Percentiles rank a stretch among this genome's conserved stretches.
Evolutionary conservation across 345 rosid genomes (phyloP).

Genomic region (Pugionium cornutum): DNA sequence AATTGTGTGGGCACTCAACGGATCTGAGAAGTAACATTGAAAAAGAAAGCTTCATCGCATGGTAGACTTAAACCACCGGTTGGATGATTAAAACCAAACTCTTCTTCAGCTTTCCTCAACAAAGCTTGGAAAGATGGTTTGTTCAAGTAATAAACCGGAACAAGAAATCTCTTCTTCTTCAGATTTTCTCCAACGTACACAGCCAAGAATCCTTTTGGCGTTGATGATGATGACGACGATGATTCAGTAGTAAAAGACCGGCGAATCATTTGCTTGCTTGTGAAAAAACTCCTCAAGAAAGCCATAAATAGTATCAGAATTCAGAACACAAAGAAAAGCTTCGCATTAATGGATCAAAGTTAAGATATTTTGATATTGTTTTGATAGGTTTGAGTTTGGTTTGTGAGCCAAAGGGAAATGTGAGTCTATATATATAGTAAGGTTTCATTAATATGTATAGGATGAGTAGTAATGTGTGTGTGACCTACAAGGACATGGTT

Average conservation of each 20-base stretch:
- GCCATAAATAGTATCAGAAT: constrained; percentile 3
- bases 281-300: constrained; percentile 31
- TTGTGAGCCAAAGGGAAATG: constrained; percentile 29
- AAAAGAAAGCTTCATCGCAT: constrained; percentile 46
- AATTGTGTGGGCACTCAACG: constrained; percentile 14
- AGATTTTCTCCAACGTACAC: constrained; percentile 47
- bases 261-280: constrained; percentile 30
- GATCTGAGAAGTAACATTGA: constrained; percentile 41
- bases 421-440: constrained; percentile 23
- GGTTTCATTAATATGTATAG: background rate
- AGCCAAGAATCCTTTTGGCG: constrained; percentile 48
- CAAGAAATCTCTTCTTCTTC: constrained; percentile 41
- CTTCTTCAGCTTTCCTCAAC: constrained; percentile 49
- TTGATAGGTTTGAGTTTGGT: constrained; percentile 31
- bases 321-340: background rate
- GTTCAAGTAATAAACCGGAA: constrained; percentile 45
- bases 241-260: constrained; percentile 28
- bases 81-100: constrained; percentile 46
- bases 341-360: background rate
- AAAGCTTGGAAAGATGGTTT: constrained; percentile 46
- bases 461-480: background rate
- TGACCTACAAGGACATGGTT: constrained; percentile 36
- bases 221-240: constrained; percentile 13
- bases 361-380: constrained; percentile 15
- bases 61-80: constrained; percentile 49